phyloP scores from a whole-genome alignment of 192 early-diverging fungal genomes.

The Backusella macrospora region DNA sequence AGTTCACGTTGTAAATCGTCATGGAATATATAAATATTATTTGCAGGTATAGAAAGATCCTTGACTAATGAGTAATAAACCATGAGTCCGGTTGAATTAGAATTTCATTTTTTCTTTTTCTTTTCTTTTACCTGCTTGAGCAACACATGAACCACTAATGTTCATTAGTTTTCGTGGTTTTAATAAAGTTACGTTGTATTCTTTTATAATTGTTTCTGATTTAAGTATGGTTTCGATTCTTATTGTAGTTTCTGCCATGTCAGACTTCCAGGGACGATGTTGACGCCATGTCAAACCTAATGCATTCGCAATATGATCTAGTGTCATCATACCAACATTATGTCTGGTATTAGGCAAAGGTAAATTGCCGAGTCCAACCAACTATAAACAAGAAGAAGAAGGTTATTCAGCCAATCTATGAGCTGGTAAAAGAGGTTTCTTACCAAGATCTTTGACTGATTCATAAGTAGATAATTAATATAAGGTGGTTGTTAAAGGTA shows the following conservation, averaged over 20 bases:
- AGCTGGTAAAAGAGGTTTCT: not conserved
- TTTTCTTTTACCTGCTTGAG: constrained; percentile 56
- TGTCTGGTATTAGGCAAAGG: constrained; percentile 67
- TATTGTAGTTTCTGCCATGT: constrained; percentile 1
- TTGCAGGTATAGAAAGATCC: constrained; percentile 45
- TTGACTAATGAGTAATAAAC: constrained; percentile 35
- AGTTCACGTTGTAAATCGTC: constrained; percentile 75
- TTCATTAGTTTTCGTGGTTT: constrained; percentile 75
- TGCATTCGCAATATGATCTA: constrained; percentile 56
- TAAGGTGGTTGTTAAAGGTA: not conserved
- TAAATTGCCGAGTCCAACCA: constrained; percentile 77
- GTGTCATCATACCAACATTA: constrained; percentile 72
- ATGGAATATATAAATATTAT: constrained; percentile 65
- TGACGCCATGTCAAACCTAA: constrained; percentile 48
- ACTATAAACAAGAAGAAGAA: constrained; percentile 22
- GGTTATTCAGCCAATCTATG: not conserved
- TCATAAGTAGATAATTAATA: not conserved
- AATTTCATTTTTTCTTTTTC: not conserved
- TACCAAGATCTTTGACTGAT: constrained; percentile 17
- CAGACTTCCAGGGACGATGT: constrained; percentile 34
- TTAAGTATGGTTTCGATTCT: constrained; percentile 3
- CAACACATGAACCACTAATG: constrained; percentile 62
- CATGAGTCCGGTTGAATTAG: not conserved
- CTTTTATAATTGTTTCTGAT: constrained; percentile 32
- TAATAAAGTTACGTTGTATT: constrained; percentile 51